phyloP scores from a whole-genome alignment of 495 filamentous ascomycete genomes.

The Baudoinia panamericana region DNA sequence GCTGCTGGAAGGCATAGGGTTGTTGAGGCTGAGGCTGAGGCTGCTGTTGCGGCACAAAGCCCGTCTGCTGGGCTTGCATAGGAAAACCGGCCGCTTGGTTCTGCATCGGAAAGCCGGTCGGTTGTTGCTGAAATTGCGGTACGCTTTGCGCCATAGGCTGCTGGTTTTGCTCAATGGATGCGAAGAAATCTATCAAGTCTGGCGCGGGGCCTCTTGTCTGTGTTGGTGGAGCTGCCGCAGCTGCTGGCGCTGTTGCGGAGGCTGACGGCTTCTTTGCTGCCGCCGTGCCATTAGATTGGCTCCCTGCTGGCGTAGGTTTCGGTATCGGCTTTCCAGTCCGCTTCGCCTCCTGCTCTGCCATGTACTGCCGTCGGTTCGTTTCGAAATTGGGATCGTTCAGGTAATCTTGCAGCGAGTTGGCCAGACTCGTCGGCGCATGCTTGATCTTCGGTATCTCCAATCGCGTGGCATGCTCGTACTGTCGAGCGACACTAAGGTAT shows the following conservation, averaged over 20 bases:
- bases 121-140: constrained; percentile 31
- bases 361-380: constrained; percentile 78
- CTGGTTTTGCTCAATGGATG: constrained; percentile 88
- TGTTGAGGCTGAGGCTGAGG: constrained; percentile 14
- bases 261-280: constrained; percentile 13
- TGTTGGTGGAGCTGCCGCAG: constrained; percentile 17
- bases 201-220: constrained; percentile 52
- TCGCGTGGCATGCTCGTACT: constrained; percentile 80
- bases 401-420: constrained; percentile 85
- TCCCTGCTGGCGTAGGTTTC: constrained; percentile 17
- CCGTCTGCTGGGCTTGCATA: constrained; percentile 30
- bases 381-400: constrained; percentile 94
- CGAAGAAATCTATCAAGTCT: constrained; percentile 97
- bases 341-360: constrained; percentile 74
- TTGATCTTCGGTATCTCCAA: constrained; percentile 95
- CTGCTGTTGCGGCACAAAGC: constrained; percentile 17
- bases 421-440: constrained; percentile 85
- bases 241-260: background rate
- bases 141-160: constrained; percentile 49
- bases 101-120: constrained; percentile 32
- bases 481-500: constrained; percentile 73
- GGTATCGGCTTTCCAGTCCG: constrained; percentile 37
- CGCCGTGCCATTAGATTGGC: constrained; percentile 20
- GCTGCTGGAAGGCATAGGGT: constrained; percentile 30
- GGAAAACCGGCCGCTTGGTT: constrained; percentile 25